A percentile compares a stretch with the other conserved stretches of the same genome.
These are phyloP conservation scores for Punctularia strigosozonata DNA, from an alignment of 768 basidiomycete genomes.

Conservation along the genomic window DNA sequence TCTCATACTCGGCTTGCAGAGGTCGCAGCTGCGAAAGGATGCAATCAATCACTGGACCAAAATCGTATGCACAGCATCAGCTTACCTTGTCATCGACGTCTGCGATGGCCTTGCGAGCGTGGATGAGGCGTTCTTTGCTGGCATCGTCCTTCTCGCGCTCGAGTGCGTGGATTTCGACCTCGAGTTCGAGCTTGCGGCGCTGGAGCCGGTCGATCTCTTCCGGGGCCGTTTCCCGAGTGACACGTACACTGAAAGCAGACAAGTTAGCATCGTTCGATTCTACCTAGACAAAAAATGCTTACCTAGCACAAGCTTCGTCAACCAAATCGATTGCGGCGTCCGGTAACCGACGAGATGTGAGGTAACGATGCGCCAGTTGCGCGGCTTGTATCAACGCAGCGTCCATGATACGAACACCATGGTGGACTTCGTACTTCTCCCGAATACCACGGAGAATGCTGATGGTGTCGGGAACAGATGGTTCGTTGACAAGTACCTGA, in stretches of 20 bases:
- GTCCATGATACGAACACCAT: constrained; percentile 84
- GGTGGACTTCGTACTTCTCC: constrained; percentile 83
- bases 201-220: constrained; percentile 90
- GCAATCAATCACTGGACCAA: too few species aligned
- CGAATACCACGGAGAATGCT: constrained; percentile 88
- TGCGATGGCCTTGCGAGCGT: constrained; percentile 67
- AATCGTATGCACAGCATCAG: too few species aligned
- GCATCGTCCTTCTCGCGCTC: constrained; percentile 86
- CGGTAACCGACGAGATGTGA: constrained; percentile 70
- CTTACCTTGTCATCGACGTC: constrained; percentile 83
- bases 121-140: constrained; percentile 69
- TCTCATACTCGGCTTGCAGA: constrained; percentile 77
- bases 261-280: constrained; percentile 5
- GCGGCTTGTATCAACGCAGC: constrained; percentile 83
- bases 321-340: constrained; percentile 87
- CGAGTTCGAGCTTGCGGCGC: constrained; percentile 78
- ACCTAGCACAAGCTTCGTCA: constrained; percentile 88
- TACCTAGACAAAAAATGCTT: constrained; percentile 12
- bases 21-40: constrained; percentile 74
- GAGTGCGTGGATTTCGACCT: constrained; percentile 91
- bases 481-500: constrained; percentile 89
- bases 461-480: constrained; percentile 80
- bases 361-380: constrained; percentile 84
- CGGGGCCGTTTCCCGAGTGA: constrained; percentile 88
- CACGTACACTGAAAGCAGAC: constrained; percentile 52